Evolutionary conservation across 169 alveolate species (phyloP), one percentile per base, ranked within the genome.

Genomic region (Amoebophrya sp.): DNA sequence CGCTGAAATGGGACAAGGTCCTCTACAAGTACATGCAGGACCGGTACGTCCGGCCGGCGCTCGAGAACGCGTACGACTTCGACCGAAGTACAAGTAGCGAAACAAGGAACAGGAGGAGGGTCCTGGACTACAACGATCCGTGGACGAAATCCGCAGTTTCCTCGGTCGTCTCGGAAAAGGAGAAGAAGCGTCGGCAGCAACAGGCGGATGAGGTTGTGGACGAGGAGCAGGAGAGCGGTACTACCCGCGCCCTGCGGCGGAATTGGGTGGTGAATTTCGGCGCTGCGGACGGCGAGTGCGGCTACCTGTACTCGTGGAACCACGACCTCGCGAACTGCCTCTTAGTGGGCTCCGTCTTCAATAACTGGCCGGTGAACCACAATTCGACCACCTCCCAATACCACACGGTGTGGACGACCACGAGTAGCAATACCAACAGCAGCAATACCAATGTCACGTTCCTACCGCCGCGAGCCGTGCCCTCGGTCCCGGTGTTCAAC

Each of bases 301-400:
- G 78, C 34, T 58, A 58, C 78, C 78, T 58, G 78, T 58, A 58
- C 34, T 7, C 29, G 4, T 58, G 78, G 78, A 58, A 58, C 34
- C 78, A 58, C 78, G 78, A 58, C 23, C 78, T 58, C 38, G 78
- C 78, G 78, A 58, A 58, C 78, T 58, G 78, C 78, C 23, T 58
- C 7, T 16, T 58, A 4, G 34, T n/a, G 7, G 78, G 78, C 29
- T 58, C 78, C 10, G 78, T 58, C 10, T 58, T 16, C 38, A 58
- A 58, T 29, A 58, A 58, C 23, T 58, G 78, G 78, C 78, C 78
- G 10, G 4, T 58, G 78, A 16, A 58, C 78, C 5, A 58, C 26
- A 58, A 58, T 2, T 7, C 29, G 7, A 58, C 38, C 7, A n/a
- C 34, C n/a, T n/a, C n/a, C n/a, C n/a, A n/a, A n/a, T n/a, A n/a